phyloP scores from a whole-genome alignment of 768 basidiomycete genomes.

The Tubosaeta sp. region DNA sequence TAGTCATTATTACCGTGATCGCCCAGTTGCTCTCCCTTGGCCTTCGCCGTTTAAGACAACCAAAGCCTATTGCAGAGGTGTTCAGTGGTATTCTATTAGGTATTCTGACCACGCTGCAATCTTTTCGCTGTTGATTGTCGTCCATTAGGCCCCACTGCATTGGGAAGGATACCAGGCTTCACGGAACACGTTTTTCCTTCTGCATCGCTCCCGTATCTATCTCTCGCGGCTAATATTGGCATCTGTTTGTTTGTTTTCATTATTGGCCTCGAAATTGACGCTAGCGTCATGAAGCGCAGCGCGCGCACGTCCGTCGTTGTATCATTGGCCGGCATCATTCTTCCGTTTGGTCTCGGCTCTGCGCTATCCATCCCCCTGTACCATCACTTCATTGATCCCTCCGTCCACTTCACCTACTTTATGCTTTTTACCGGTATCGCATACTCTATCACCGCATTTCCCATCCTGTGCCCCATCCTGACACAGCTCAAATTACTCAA shows the following conservation, averaged over 20 bases:
- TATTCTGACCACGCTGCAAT: slow-evolving; percentile 36
- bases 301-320: slow-evolving; percentile 62
- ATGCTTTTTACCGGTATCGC: slow-evolving; percentile 93
- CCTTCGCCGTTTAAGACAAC: slow-evolving; percentile 73
- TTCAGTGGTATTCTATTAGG: slow-evolving; percentile 86
- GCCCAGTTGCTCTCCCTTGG: slow-evolving; percentile 70
- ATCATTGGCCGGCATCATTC: slow-evolving; percentile 73
- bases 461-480: slow-evolving; percentile 81
- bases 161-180: slow-evolving; percentile 86
- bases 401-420: slow-evolving; percentile 78
- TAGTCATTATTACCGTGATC: slow-evolving; percentile 78
- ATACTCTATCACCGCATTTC: slow-evolving; percentile 83
- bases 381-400: slow-evolving; percentile 54
- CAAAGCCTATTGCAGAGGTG: slow-evolving; percentile 80
- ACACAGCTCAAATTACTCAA: slow-evolving; percentile 88
- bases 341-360: slow-evolving; percentile 86
- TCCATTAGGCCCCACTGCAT: slow-evolving; percentile 42
- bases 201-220: slow-evolving; percentile 68
- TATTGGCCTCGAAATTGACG: slow-evolving; percentile 89
- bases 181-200: slow-evolving; percentile 78
- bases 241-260: slow-evolving; percentile 86
- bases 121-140: not conserved
- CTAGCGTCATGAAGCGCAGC: slow-evolving; percentile 70
- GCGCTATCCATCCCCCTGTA: slow-evolving; percentile 56
- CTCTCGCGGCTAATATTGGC: slow-evolving; percentile 85